Evolutionary conservation across 257 asterid species (phyloP).

Genomic region (Orobanche coerulescens): DNA sequence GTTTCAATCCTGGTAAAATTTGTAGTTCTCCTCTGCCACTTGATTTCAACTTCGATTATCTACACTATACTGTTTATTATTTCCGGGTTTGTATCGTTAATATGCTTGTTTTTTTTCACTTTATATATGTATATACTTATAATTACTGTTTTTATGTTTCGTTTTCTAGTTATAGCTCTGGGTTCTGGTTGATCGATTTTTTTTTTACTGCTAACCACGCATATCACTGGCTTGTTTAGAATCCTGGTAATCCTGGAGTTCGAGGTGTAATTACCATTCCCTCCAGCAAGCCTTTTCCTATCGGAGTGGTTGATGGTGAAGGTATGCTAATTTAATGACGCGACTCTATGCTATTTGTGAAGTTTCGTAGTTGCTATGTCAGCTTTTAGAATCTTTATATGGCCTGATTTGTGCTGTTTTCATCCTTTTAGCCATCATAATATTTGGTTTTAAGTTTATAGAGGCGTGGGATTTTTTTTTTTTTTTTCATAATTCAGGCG

Average conservation of each 20-base stretch:
- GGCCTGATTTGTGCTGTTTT: neutral
- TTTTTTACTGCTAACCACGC: neutral
- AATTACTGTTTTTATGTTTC: neutral
- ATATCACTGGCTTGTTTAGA: conserved; percentile 20
- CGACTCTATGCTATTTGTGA: neutral
- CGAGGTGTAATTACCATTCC: conserved; percentile 70
- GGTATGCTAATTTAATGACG: conserved; percentile 30
- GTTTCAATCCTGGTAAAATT: conserved; percentile 59
- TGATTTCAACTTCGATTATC: neutral
- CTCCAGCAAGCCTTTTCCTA: conserved; percentile 55
- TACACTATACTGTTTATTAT: neutral
- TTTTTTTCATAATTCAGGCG: neutral
- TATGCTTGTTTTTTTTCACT: neutral
- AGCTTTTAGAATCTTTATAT: neutral
- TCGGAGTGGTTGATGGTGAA: conserved; percentile 57
- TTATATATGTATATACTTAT: neutral
- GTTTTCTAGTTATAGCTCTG: neutral
- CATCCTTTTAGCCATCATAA: neutral
- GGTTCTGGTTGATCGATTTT: neutral
- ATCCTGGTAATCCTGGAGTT: conserved; percentile 43
- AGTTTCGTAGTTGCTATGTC: neutral
- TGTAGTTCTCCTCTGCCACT: neutral
- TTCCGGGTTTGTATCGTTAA: neutral
- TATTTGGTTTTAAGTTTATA: conserved; percentile 1
- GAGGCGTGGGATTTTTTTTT: neutral